These are phyloP conservation scores for Gossypium trilobum DNA, from an alignment of 441 rosid species.

Conservation along the genomic window DNA sequence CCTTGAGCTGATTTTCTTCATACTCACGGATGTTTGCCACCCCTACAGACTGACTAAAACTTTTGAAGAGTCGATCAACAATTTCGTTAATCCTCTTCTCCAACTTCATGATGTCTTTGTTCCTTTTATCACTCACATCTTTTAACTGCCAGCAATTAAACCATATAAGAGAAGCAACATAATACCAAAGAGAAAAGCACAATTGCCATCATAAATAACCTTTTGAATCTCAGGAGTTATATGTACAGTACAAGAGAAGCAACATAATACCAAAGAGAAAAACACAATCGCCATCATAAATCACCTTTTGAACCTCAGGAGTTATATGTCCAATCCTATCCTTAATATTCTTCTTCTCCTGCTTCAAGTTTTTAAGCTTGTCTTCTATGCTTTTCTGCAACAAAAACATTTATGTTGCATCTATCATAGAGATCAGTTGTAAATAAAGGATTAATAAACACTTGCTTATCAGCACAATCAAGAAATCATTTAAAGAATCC, in stretches of 20 bases:
- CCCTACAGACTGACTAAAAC: conserved; percentile 75
- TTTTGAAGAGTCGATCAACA: conserved; percentile 67
- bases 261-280: not conserved
- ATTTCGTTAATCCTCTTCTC: conserved; percentile 91
- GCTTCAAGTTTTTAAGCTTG: conserved; percentile 66
- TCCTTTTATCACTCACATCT: conserved; percentile 57
- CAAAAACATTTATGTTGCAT: conserved; percentile 12
- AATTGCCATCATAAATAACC: conserved; percentile 32
- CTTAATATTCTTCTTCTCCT: conserved; percentile 62
- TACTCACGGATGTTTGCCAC: conserved; percentile 93
- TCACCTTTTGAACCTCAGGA: conserved; percentile 72
- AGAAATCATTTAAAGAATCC: not conserved
- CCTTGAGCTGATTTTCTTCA: conserved; percentile 94
- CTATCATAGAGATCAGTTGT: conserved; percentile 2
- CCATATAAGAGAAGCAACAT: conserved; percentile 13
- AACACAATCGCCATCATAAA: conserved; percentile 10
- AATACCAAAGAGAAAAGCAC: conserved; percentile 3
- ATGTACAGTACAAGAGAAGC: conserved; percentile 29
- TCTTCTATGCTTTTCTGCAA: conserved; percentile 82
- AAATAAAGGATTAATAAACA: conserved; percentile 9
- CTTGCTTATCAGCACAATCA: conserved; percentile 1
- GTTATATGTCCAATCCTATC: conserved; percentile 56
- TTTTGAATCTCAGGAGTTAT: conserved; percentile 58
- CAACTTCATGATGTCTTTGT: conserved; percentile 52
- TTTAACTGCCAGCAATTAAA: conserved; percentile 47